phyloP scores from a whole-genome alignment of 225 moss, liverwort and hornwort genomes.

The Rhytidiadelphus loreus region DNA sequence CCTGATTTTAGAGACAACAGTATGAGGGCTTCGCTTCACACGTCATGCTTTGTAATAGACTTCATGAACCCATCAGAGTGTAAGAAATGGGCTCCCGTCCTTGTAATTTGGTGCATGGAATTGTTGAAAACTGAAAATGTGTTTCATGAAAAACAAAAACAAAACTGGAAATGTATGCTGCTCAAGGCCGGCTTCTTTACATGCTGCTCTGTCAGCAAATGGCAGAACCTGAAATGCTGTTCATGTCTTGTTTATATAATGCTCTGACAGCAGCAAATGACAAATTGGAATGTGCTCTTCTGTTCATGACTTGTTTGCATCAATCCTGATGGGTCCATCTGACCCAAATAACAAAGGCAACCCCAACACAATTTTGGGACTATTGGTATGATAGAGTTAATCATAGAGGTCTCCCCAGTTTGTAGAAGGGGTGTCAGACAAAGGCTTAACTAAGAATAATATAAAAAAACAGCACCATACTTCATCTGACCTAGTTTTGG shows the following conservation, averaged over 20 bases:
- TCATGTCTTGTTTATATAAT: background rate
- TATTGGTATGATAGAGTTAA: background rate
- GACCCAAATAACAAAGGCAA: background rate
- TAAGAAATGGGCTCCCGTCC: background rate
- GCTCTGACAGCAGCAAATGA: background rate
- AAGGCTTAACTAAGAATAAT: no score
- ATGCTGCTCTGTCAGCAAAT: background rate
- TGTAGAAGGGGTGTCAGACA: no score
- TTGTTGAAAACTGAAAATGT: background rate
- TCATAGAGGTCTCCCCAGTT: no score
- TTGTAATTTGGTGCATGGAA: background rate
- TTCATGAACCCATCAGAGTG: background rate
- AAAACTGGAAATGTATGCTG: no score
- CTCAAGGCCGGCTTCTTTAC: background rate
- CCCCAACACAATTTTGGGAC: background rate
- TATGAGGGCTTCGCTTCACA: background rate
- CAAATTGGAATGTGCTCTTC: background rate
- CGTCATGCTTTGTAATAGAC: background rate
- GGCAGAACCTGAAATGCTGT: background rate
- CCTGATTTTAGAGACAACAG: background rate
- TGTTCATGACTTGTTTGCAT: background rate
- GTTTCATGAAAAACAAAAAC: no score
- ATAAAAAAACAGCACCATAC: no score
- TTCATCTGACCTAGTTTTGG: no score
- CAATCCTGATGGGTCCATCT: background rate